Percentiles rank a stretch among this genome's conserved stretches.
phyloP scores from a whole-genome alignment of 768 basidiomycete genomes.

The Leccinum uliginosum region DNA sequence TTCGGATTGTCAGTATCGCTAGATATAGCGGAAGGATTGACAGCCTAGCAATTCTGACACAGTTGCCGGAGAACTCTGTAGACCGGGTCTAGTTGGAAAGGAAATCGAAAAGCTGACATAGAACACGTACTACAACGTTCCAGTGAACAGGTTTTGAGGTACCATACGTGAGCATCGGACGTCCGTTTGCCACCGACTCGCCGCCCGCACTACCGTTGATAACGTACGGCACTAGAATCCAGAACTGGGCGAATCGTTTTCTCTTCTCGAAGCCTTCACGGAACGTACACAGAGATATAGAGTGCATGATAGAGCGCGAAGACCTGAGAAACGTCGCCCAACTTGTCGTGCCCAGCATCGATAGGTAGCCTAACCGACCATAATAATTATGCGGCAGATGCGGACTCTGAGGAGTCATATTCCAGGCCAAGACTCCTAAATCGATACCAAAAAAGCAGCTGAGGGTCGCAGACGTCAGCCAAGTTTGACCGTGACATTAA shows the following conservation, averaged over 20 bases:
- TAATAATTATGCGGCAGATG: not conserved
- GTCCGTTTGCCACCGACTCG: not conserved
- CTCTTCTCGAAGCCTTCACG: not conserved
- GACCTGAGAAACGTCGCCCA: not conserved
- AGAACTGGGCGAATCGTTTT: not conserved
- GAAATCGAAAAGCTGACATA: not conserved
- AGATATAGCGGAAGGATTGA: not conserved
- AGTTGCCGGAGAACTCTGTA: not conserved
- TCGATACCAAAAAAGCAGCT: not conserved
- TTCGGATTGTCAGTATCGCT: not conserved
- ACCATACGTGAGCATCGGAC: not conserved
- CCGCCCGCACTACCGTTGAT: not conserved
- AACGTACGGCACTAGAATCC: not conserved
- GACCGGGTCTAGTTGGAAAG: not conserved
- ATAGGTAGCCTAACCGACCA: not conserved
- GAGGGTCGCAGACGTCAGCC: not conserved
- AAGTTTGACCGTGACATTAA: not conserved
- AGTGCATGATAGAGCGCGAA: not conserved
- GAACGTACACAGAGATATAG: not conserved
- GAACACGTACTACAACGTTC: not conserved
- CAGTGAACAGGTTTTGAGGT: not conserved
- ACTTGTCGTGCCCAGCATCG: not conserved
- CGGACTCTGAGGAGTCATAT: not conserved
- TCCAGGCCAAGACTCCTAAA: not conserved
- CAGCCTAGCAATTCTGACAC: not conserved